Base-by-base conservation (phyloP, 1,139 yeast species). In the Scheffersomyces illinoinensis region DNA sequence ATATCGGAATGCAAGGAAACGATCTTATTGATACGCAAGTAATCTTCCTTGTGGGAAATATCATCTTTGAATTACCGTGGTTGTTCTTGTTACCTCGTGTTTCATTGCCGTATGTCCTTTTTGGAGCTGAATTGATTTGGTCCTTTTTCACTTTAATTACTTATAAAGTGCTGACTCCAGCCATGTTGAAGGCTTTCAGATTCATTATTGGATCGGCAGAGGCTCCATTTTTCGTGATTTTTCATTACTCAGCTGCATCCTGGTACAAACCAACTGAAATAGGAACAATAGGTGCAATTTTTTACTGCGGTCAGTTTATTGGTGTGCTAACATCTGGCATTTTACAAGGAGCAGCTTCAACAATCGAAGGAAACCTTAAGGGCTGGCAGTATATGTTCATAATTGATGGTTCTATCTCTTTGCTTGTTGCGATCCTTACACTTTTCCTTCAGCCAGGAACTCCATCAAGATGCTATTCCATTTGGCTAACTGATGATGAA, bases 301-400 rank as follows among this genome's bases (percentile, higher is more conserved):
- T 71, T 63, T 73, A 72, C 58, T 64, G 69, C 54, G 76, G 76
- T 2, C 75, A 72, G 58, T 72, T 68, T 59, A 64, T 74, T 46
- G 78, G 78, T 1, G 63, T 72, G 7, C 64, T 73, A 57, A 71
- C 75, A 8, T 66, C 74, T n/a, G 76, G 76, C 3, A 63, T 72
- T 43, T 62, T 74, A 39, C 74, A 72, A 53, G 69, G 71, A 18
- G 71, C 75, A 23, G 72, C 71, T 4, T 62, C 64, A 54, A 64
- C 65, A 7, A 63, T 61, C 19, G 58, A 62, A 46, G 66, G 68
- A 8, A 46, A 46, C 2, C 61, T 72, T 50, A 62, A 64, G 21
- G 76, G 76, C 8, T 74, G 77, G 77, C 71, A 70, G 59, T 72
- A 72, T 71, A 68, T 73, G 66, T 74, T 73, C 58, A 69, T 74